Evolutionary conservation across 2,329 filamentous ascomycete genomes (phyloP).

Genomic region (Ophiocordyceps camponoti-leonardi): DNA sequence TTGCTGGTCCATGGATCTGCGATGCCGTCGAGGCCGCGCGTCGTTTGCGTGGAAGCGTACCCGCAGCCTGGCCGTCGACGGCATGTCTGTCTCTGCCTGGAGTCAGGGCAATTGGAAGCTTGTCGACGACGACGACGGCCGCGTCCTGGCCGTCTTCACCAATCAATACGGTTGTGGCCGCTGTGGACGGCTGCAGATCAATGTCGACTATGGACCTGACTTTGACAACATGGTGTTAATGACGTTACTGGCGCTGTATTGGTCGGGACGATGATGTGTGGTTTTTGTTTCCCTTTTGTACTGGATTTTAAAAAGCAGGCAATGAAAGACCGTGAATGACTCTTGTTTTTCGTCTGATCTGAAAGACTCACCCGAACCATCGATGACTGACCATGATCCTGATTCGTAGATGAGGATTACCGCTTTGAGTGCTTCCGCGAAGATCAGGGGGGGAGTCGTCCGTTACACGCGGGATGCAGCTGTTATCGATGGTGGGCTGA

Average conservation of each 20-base stretch:
- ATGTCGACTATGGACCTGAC: constrained; percentile 2
- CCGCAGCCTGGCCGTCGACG: constrained; percentile 3
- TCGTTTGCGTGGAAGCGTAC: constrained; percentile 4
- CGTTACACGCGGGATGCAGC: too few relatives aligned
- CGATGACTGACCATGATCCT: too few relatives aligned
- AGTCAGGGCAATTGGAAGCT: constrained; percentile 5
- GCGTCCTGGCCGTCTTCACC: constrained; percentile 4
- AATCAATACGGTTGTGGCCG: not conserved
- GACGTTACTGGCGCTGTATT: constrained; percentile 3
- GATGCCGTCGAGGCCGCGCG: not conserved
- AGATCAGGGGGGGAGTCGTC: too few relatives aligned
- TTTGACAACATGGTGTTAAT: constrained; percentile 3
- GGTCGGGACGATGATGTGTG: not conserved
- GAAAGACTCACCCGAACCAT: too few relatives aligned
- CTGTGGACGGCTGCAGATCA: constrained; percentile 3
- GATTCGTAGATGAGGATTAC: too few relatives aligned
- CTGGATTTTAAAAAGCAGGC: not conserved
- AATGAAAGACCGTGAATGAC: too few relatives aligned
- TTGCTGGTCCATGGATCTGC: constrained; percentile 2
- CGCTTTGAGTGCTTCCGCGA: too few relatives aligned
- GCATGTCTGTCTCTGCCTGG: constrained; percentile 2
- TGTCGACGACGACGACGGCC: not conserved
- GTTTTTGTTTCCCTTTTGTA: not conserved
- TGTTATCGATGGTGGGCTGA: too few relatives aligned
- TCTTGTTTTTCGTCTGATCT: too few relatives aligned